Conservation (phyloP, 1,139 yeast species). For the Cylindricascospora bacillispora region DNA sequence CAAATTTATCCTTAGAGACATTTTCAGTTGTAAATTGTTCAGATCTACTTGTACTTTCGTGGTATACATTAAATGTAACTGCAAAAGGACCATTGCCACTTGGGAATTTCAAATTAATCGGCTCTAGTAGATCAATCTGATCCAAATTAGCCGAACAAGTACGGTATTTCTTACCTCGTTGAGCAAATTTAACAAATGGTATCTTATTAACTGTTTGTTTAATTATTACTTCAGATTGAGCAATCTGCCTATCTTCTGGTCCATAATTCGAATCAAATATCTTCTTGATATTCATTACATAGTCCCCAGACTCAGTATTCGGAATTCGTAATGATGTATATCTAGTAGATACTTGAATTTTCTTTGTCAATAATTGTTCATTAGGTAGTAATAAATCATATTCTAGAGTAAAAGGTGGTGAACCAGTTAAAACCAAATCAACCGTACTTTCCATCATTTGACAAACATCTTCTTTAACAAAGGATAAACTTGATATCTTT, state of each 20-base stretch:
- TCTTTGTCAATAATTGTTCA: slow-evolving; percentile 30
- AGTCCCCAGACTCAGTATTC: slow-evolving; percentile 40
- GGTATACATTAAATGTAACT: slow-evolving; percentile 40
- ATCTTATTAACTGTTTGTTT: slow-evolving; percentile 48
- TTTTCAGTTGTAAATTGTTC: slow-evolving; percentile 29
- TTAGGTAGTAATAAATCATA: slow-evolving; percentile 54
- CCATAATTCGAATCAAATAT: slow-evolving; percentile 60
- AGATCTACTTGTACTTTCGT: slow-evolving; percentile 39
- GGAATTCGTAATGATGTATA: slow-evolving; percentile 34
- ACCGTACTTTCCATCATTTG: slow-evolving; percentile 38
- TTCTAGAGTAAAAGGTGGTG: slow-evolving; percentile 60
- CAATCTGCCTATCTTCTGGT: slow-evolving; percentile 28
- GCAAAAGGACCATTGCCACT: slow-evolving; percentile 55
- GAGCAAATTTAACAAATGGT: slow-evolving; percentile 45
- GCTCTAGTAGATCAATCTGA: slow-evolving; percentile 29
- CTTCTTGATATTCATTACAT: slow-evolving; percentile 46
- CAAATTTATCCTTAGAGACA: slow-evolving; percentile 25
- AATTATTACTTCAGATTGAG: slow-evolving; percentile 32
- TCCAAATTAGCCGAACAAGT: slow-evolving; percentile 47
- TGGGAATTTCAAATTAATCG: slow-evolving; percentile 40
- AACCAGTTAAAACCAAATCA: slow-evolving; percentile 43
- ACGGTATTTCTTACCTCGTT: slow-evolving; percentile 34
- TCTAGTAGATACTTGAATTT: slow-evolving; percentile 39
- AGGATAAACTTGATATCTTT: slow-evolving; percentile 13
- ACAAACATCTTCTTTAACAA: slow-evolving; percentile 32